Conservation (phyloP, 371 early-diverging fungal genomes). For the Mucor plumbeus region DNA sequence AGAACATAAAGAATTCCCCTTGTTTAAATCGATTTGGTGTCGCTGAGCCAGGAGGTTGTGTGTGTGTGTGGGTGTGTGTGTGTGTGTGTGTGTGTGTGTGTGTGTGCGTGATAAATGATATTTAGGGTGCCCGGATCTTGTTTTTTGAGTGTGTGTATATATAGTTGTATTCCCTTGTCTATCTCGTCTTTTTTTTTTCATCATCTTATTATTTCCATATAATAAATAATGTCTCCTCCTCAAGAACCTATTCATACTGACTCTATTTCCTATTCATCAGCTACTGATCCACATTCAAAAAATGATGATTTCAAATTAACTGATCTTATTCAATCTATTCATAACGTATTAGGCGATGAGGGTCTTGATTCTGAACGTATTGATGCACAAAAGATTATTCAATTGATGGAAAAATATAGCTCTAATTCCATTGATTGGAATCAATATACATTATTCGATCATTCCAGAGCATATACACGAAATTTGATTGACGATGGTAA, state of each 20-base stretch:
- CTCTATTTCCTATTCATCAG: not conserved
- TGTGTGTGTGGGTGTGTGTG: not conserved
- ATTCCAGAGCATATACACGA: constrained; percentile 75
- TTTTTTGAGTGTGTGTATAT: constrained; percentile 2
- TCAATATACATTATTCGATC: constrained; percentile 81
- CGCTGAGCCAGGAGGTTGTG: not conserved
- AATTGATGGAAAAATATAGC: constrained; percentile 68
- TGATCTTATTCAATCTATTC: constrained; percentile 30
- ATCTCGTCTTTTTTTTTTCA: constrained; percentile 7
- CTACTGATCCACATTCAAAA: not conserved
- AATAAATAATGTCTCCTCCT: constrained; percentile 30
- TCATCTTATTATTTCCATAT: constrained; percentile 9
- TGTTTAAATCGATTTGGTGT: not conserved
- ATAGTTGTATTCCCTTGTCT: constrained; percentile 2
- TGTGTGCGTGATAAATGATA: not conserved
- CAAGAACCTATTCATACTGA: constrained; percentile 25
- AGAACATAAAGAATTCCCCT: not conserved
- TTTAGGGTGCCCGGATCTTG: not conserved
- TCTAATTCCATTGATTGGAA: constrained; percentile 77
- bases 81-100: not conserved
- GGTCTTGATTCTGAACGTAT: constrained; percentile 59
- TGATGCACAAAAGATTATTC: constrained; percentile 63
- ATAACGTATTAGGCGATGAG: constrained; percentile 31
- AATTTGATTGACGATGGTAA: constrained; percentile 93
- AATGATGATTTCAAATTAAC: constrained; percentile 15